Evolutionary conservation across 1,139 yeast species (phyloP), one percentile per base, ranked within the genome.

Genomic region (Blastobotrys aristatus): DNA sequence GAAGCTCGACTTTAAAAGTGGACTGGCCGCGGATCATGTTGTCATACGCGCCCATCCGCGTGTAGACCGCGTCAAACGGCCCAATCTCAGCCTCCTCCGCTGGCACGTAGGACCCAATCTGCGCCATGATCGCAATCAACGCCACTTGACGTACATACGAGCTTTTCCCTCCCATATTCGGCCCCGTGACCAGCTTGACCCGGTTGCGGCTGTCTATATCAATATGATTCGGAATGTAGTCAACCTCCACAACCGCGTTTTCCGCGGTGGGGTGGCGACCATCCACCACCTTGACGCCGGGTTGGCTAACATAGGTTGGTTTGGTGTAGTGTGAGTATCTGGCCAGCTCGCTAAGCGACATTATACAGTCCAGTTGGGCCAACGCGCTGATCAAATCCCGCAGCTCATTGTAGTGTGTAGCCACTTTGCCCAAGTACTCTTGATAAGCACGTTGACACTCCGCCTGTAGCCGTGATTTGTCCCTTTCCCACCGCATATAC

Each of bases 151-250:
- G 75, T 44, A 92, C 68, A 59, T 79, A 92, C 0, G 97, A 90
- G 39, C 96, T 85, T 60, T 92, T 92, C 0, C 98, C 98, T 2
- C 97, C 97, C 97, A 92, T 92, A 61, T 92, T 92, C 1, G 97
- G 97, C 1, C 98, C 98, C 0, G 89, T 82, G 24, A 85, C 75
- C 8, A 87, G 73, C 53, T 84, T 66, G 1, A 58, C 56, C 33
- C 85, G 67, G 18, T 75, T 70, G 1, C 68, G 63, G 13, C 66
- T 62, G 2, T 70, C 57, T 69, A 87, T 75, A 2, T 63, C 50
- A 7, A 84, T 75, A 54, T 82, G 80, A 60, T 90, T 92, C 2
- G 96, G 75, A 5, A 90, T 87, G 61, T 82, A 86, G 4, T 64
- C 59, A 18, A 29, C 40, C 35, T 68, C 68, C 1, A 53, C 45